Evolutionary conservation across 768 basidiomycete species (phyloP), one percentile per base, ranked within the genome.

Genomic region (Auriscalpium orientale): DNA sequence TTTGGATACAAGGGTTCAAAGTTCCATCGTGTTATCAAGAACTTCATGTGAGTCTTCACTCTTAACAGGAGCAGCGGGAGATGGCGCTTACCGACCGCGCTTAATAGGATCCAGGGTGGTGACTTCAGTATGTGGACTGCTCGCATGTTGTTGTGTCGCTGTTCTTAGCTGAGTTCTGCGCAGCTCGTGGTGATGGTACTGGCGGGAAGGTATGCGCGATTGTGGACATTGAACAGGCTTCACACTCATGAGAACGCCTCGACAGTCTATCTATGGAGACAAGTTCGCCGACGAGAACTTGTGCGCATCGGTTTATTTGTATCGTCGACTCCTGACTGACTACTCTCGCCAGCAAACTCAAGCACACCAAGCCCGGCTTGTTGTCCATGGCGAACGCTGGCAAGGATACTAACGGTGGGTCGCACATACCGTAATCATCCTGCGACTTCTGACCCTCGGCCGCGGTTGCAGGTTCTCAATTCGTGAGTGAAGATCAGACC

Each of bases 251-350:
- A 16, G 11, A 20, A 20, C 40, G 22, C 18, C 28, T 7, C 46
- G 4, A 3, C 51, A 89, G 86, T 91, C 92, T 36, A 95, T 95
- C 73, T 95, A 94, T 65, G 93, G 93, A 48, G 83, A 86, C 63
- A 79, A 78, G 67, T 99, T 99, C 72, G 79, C 86, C 53, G 95
- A 98, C 63, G 97, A 98, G 77, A 98, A 98, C 79, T 94, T 94
- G 91, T 91, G 62, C 69, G 84, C 66, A 15, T 33, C 44, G 15
- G 12, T 15, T 2, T 22, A 3, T 43, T n/a, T 45, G 22, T 20
- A 12, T 8, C 36, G 21, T 33, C 10, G 8, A 12, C 46, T n/a
- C 22, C 34, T 20, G 49, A 44, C 57, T 11, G 36, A 11, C 21
- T 44, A 52, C 16, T 11, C 59, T 8, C 43, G 18, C 20, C 64